phyloP scores from a whole-genome alignment of 2,329 filamentous ascomycete species.

The Verticillium zaregamsianum region DNA sequence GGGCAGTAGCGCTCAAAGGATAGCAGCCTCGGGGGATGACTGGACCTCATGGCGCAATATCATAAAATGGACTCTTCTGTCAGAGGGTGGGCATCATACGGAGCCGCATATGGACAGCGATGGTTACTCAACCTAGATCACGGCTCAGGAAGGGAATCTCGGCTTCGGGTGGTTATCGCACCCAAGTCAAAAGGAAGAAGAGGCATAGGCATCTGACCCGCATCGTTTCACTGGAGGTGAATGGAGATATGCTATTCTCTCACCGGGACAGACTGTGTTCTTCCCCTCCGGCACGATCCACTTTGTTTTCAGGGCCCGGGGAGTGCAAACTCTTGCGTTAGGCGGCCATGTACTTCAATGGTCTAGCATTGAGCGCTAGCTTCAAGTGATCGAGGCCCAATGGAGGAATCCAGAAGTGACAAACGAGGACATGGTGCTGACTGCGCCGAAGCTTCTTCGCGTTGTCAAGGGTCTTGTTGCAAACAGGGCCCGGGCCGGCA shows the following conservation, averaged over 20 bases:
- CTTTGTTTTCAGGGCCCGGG: constrained; percentile 24
- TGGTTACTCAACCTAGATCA: constrained; percentile 28
- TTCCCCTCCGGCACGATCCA: constrained; percentile 29
- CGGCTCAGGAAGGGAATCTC: constrained; percentile 19
- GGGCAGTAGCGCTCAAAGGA: constrained; percentile 12
- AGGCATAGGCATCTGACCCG: constrained; percentile 16
- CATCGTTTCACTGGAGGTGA: constrained; percentile 18
- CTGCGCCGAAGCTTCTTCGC: background rate
- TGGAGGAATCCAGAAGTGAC: background rate
- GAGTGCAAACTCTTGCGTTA: constrained; percentile 24
- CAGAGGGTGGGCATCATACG: constrained; percentile 27
- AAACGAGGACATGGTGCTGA: background rate
- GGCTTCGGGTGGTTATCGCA: constrained; percentile 26
- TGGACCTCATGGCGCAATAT: constrained; percentile 29
- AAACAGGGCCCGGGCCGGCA: background rate
- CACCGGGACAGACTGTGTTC: constrained; percentile 28
- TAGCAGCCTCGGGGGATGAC: constrained; percentile 17
- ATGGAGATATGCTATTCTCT: constrained; percentile 26
- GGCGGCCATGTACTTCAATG: constrained; percentile 29
- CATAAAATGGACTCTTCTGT: constrained; percentile 25
- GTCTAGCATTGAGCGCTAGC: constrained; percentile 23
- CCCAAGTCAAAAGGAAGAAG: constrained; percentile 18
- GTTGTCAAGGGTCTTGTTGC: background rate
- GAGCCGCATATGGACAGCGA: constrained; percentile 28
- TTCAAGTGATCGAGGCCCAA: constrained; percentile 6